Percentiles rank a stretch among this genome's conserved stretches.
Evolutionary conservation across 2,329 filamentous ascomycete genomes (phyloP).

Genomic region (Scopulariopsis brevicaulis): DNA sequence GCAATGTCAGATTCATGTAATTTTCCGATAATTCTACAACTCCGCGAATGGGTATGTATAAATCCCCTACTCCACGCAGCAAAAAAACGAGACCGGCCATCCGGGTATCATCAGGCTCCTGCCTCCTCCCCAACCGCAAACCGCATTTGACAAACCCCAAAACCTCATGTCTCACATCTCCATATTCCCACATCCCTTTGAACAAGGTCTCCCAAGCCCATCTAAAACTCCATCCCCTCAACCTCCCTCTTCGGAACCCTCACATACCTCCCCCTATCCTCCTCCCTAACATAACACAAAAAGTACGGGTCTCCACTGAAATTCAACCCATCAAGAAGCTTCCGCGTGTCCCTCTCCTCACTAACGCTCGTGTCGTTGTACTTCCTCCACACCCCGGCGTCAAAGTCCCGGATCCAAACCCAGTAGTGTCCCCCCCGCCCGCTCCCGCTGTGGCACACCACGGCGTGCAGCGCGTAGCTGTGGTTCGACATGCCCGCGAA

Average conservation of each 20-base stretch:
- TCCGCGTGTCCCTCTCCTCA: constrained; percentile 49
- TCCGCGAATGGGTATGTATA: neutral
- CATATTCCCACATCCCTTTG: no score
- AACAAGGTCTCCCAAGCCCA: neutral
- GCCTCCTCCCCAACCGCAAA: neutral
- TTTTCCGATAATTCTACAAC: neutral
- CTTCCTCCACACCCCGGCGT: constrained; percentile 70
- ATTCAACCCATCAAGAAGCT: constrained; percentile 59
- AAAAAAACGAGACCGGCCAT: neutral
- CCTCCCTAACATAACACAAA: constrained; percentile 69
- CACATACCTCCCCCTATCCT: constrained; percentile 43
- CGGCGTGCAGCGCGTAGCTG: constrained; percentile 76
- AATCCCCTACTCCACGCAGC: neutral
- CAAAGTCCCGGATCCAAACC: constrained; percentile 92
- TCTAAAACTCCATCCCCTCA: constrained; percentile 1
- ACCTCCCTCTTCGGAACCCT: constrained; percentile 28
- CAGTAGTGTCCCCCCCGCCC: constrained; percentile 81
- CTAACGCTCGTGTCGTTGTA: constrained; percentile 69
- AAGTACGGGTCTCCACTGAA: constrained; percentile 69
- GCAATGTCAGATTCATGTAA: neutral
- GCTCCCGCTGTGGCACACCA: constrained; percentile 79
- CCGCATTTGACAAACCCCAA: no score
- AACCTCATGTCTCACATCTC: no score
- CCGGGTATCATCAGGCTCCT: neutral
- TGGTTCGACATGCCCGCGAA: constrained; percentile 54